Conservation (phyloP, 306 rosid species). For the Glycine latifolia region DNA sequence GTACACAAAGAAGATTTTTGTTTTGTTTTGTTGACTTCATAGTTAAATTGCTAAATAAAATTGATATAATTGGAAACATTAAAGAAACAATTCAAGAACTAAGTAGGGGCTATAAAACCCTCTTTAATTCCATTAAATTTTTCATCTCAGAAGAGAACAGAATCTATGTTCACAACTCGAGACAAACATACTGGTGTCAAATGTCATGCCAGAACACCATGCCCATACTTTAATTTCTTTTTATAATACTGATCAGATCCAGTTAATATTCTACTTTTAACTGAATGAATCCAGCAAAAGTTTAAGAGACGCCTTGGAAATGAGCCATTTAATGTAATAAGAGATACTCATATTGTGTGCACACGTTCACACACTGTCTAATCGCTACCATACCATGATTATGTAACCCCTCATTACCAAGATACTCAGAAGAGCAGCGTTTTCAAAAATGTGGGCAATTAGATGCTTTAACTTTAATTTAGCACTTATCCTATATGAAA, state of each 20-base stretch:
- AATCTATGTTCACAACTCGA: slow-evolving; percentile 13
- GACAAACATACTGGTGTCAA: slow-evolving; percentile 23
- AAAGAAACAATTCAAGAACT: background rate
- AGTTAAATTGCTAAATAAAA: slow-evolving; percentile 10
- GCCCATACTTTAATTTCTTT: background rate
- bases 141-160: slow-evolving; percentile 27
- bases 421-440: slow-evolving; percentile 11
- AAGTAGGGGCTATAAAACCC: background rate
- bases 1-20: background rate
- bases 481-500: slow-evolving; percentile 22
- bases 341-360: slow-evolving; percentile 3
- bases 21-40: background rate
- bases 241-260: background rate
- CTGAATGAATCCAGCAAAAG: slow-evolving; percentile 10
- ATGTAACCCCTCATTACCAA: slow-evolving; percentile 14
- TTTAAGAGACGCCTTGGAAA: slow-evolving; percentile 18
- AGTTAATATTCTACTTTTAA: slow-evolving; percentile 9
- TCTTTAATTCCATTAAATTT: background rate
- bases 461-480: slow-evolving; percentile 16
- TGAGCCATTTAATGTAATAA: background rate
- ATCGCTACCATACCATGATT: slow-evolving; percentile 13
- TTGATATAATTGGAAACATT: background rate
- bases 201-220: background rate
- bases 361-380: background rate
- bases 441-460: slow-evolving; percentile 5